Evolutionary conservation across 2,329 filamentous ascomycete species (phyloP).

Genomic region (Thyridium curvatum): DNA sequence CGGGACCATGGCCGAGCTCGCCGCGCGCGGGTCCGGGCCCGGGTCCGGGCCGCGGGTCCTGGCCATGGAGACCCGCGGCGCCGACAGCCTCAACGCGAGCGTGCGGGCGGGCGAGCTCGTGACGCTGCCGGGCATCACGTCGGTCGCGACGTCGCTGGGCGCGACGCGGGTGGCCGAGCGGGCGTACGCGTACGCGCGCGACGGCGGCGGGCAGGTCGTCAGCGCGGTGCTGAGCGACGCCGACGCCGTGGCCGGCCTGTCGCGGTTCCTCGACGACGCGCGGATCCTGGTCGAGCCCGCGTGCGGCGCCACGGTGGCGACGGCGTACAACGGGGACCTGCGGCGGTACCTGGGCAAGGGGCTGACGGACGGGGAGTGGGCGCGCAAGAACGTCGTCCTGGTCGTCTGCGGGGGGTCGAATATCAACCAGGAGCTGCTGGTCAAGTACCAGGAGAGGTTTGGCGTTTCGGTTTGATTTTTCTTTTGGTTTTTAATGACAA

Average conservation of each 20-base stretch:
- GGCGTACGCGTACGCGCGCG: conserved; percentile 48
- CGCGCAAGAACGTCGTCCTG: conserved; percentile 68
- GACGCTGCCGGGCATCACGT: conserved; percentile 63
- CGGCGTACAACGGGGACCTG: conserved; percentile 58
- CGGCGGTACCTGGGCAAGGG: conserved; percentile 51
- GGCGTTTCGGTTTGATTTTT: conserved; percentile 18
- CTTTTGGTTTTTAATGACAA: too few relatives aligned
- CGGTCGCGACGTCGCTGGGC: conserved; percentile 64
- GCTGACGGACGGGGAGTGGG: conserved; percentile 50
- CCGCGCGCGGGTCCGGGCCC: conserved; percentile 10
- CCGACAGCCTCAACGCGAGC: conserved; percentile 56
- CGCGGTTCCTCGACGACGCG: conserved; percentile 75
- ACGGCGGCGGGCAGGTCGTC: conserved; percentile 29
- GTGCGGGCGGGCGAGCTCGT: conserved; percentile 47
- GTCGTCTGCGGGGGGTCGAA: conserved; percentile 77
- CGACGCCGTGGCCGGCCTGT: conserved; percentile 73
- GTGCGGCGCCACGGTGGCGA: conserved; percentile 74
- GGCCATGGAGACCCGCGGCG: conserved; percentile 68
- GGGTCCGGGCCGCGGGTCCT: conserved; percentile 42
- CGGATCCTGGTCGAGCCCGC: conserved; percentile 75
- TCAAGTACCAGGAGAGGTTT: conserved; percentile 47
- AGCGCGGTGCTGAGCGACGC: conserved; percentile 64
- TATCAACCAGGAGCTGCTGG: conserved; percentile 55
- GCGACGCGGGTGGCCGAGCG: conserved; percentile 56
- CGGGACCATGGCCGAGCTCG: too few relatives aligned